phyloP scores from a whole-genome alignment of 2,329 filamentous ascomycete genomes.

The Apiospora rasikravindrae region DNA sequence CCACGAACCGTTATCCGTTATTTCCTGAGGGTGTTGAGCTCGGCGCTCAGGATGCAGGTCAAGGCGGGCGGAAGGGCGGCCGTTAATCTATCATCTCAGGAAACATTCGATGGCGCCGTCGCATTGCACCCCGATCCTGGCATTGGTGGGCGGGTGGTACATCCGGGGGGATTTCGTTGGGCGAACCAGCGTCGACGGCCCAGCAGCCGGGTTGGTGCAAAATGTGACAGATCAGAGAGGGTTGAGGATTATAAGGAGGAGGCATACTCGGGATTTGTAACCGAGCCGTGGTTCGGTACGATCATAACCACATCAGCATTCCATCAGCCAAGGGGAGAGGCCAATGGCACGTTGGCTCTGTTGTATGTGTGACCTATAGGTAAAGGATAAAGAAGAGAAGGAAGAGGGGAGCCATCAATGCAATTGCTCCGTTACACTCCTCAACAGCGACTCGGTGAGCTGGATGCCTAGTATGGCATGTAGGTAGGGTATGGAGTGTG shows the following conservation, averaged over 20 bases:
- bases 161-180: constrained; percentile 13
- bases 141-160: constrained; percentile 8
- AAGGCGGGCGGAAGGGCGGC: not conserved
- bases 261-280: not conserved
- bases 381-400: not conserved
- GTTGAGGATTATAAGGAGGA: not conserved
- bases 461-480: not conserved
- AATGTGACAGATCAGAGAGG: constrained; percentile 10
- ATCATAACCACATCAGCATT: constrained; percentile 18
- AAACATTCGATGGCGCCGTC: constrained; percentile 9
- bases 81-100: constrained; percentile 11
- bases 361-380: not conserved
- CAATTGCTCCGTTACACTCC: not conserved
- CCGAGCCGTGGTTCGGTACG: not conserved
- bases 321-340: constrained; percentile 6
- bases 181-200: not conserved
- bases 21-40: not conserved
- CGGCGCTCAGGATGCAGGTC: not conserved
- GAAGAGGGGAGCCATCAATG: not conserved
- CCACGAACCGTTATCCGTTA: constrained; percentile 12
- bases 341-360: not conserved
- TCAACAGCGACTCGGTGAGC: not conserved
- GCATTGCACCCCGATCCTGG: constrained; percentile 6
- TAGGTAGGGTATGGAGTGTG: not conserved
- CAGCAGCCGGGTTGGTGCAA: not conserved